Evolutionary conservation across 2,329 filamentous ascomycete genomes (phyloP).

Genomic region (Anthostomella pinea): DNA sequence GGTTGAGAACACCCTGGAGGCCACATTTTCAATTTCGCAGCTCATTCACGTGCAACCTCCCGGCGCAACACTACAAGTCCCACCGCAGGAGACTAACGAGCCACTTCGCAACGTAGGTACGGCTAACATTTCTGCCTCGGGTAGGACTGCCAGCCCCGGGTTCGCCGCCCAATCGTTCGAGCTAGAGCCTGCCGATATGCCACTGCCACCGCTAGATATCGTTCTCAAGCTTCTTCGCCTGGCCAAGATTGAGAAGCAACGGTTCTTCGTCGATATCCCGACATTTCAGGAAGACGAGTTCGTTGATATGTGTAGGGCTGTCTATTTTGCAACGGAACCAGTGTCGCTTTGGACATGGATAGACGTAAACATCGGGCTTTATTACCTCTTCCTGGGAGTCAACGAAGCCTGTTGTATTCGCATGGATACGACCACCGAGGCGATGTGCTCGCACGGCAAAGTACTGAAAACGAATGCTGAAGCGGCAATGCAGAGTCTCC

Average conservation of each 20-base stretch:
- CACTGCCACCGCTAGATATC: constrained; percentile 25
- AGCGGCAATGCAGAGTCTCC: constrained; percentile 25
- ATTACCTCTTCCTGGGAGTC: constrained; percentile 20
- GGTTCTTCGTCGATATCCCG: constrained; percentile 27
- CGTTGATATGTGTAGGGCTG: constrained; percentile 24
- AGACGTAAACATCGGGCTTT: constrained; percentile 27
- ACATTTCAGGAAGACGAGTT: constrained; percentile 26
- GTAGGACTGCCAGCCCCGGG: neutral
- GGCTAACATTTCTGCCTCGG: neutral
- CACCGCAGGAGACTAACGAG: constrained; percentile 7
- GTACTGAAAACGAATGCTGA: constrained; percentile 22
- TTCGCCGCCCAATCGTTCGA: constrained; percentile 7
- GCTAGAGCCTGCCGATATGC: constrained; percentile 13
- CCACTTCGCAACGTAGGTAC: constrained; percentile 7
- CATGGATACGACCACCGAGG: constrained; percentile 13
- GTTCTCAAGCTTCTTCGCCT: constrained; percentile 28
- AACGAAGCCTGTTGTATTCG: constrained; percentile 9
- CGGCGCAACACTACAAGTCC: constrained; percentile 2
- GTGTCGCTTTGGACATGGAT: constrained; percentile 28
- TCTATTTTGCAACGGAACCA: constrained; percentile 30
- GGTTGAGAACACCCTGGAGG: constrained; percentile 20
- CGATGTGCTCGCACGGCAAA: constrained; percentile 8
- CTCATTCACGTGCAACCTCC: constrained; percentile 9
- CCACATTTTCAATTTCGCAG: constrained; percentile 19
- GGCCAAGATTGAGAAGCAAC: constrained; percentile 22